These are phyloP conservation scores for Leucosporidium yakuticum DNA, from an alignment of 768 basidiomycete species.

Conservation along the genomic window DNA sequence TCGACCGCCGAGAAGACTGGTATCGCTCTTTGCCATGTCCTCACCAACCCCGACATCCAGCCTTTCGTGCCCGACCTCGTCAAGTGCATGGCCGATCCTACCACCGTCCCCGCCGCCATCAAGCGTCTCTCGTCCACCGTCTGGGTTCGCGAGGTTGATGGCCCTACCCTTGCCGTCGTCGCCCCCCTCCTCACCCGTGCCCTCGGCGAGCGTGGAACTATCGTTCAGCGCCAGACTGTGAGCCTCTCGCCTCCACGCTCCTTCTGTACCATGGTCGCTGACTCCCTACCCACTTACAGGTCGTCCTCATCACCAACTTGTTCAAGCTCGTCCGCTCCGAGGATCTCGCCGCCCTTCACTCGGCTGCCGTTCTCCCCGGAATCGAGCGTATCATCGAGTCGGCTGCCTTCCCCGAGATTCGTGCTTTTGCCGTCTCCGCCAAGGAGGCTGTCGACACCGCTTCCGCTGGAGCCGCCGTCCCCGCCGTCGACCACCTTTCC, in stretches of 20 bases:
- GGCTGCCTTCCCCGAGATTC: slow-evolving; percentile 95
- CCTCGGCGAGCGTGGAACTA: slow-evolving; percentile 91
- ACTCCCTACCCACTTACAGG: not conserved
- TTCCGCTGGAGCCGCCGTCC: slow-evolving; percentile 43
- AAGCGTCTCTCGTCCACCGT: slow-evolving; percentile 91
- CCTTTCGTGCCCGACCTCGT: slow-evolving; percentile 85
- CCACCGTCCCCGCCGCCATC: slow-evolving; percentile 77
- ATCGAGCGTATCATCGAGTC: slow-evolving; percentile 81
- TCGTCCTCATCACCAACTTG: slow-evolving; percentile 90
- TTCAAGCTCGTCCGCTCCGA: slow-evolving; percentile 95
- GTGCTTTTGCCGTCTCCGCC: slow-evolving; percentile 83
- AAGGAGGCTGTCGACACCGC: slow-evolving; percentile 58
- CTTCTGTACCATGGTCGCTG: not conserved
- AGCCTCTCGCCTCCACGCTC: not conserved
- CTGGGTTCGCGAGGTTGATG: slow-evolving; percentile 93
- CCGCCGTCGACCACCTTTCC: slow-evolving; percentile 54
- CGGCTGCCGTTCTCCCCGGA: slow-evolving; percentile 78
- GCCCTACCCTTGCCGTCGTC: slow-evolving; percentile 91
- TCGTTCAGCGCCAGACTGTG: slow-evolving; percentile 82
- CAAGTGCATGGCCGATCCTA: slow-evolving; percentile 87
- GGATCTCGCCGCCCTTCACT: slow-evolving; percentile 78
- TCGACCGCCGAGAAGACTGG: slow-evolving; percentile 81
- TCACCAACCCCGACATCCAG: slow-evolving; percentile 85
- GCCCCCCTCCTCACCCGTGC: slow-evolving; percentile 86
- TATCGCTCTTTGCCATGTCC: slow-evolving; percentile 76